phyloP scores from a whole-genome alignment of 495 filamentous ascomycete species.

The Neurospora sp. region DNA sequence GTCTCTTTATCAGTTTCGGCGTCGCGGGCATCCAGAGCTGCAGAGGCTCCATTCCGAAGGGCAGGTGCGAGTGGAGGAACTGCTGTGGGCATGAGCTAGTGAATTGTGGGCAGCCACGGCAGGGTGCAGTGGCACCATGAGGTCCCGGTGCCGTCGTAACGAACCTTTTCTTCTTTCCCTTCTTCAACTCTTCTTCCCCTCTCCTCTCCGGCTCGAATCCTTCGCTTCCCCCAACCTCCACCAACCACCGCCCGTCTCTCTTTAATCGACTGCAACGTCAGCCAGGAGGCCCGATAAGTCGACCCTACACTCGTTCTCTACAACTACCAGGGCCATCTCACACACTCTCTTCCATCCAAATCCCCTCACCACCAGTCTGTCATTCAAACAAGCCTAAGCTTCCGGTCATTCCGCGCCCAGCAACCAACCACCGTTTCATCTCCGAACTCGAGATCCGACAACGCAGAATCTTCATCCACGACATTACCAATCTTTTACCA shows the following conservation, averaged over 20 bases:
- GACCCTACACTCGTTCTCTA: not conserved
- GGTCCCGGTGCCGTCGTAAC: not conserved
- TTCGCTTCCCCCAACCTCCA: not conserved
- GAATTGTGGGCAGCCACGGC: not conserved
- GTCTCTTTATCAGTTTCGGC: not conserved
- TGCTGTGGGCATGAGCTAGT: not conserved
- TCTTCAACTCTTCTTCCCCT: not conserved
- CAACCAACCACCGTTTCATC: not conserved
- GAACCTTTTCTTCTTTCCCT: not conserved
- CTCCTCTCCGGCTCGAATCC: not conserved
- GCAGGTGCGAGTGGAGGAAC: not conserved
- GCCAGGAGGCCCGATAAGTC: not conserved
- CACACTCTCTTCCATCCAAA: not conserved
- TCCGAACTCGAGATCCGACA: not conserved
- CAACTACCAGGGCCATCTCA: not conserved
- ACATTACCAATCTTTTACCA: not conserved
- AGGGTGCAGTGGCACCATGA: not conserved
- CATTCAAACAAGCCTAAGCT: not conserved
- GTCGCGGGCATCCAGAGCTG: not conserved
- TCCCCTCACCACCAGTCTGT: not conserved
- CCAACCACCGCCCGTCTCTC: not conserved
- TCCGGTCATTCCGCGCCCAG: not conserved
- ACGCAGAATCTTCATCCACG: not conserved
- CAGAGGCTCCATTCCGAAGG: not conserved
- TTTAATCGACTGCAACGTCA: not conserved